phyloP scores from a whole-genome alignment of 805 yeast genomes.

The Ogataea philodendri region DNA sequence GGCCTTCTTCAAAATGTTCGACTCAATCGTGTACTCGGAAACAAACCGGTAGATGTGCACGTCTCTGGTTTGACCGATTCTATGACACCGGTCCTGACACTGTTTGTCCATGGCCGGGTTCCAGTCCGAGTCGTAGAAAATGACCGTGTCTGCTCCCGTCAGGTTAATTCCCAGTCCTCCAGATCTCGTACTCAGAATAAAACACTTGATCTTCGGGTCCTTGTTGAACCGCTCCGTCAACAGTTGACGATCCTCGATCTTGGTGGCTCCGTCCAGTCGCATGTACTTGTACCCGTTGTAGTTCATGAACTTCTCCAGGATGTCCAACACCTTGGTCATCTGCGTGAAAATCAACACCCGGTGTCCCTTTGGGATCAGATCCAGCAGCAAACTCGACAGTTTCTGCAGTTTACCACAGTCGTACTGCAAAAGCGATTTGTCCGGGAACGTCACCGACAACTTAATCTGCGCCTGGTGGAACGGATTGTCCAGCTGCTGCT shows the following conservation, averaged over 20 bases:
- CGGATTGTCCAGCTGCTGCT: constrained; percentile 40
- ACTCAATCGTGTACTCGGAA: constrained; percentile 93
- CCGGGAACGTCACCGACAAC: constrained; percentile 92
- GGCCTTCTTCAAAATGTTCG: constrained; percentile 89
- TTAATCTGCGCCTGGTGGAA: constrained; percentile 85
- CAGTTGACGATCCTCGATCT: constrained; percentile 93
- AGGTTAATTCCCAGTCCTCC: constrained; percentile 98
- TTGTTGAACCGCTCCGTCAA: constrained; percentile 89
- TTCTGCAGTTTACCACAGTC: constrained; percentile 97
- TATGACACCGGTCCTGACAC: constrained; percentile 98
- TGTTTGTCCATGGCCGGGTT: constrained; percentile 99
- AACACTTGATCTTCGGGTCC: constrained; percentile 83
- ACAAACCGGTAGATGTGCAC: constrained; percentile 97
- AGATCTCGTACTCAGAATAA: constrained; percentile 90
- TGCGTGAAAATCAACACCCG: constrained; percentile 95
- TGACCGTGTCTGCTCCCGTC: constrained; percentile 98
- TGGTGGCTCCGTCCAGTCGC: constrained; percentile 97
- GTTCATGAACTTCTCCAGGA: constrained; percentile 88
- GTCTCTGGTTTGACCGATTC: constrained; percentile 97
- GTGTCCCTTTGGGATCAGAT: constrained; percentile 83
- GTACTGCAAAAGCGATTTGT: constrained; percentile 83
- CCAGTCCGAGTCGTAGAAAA: constrained; percentile 93
- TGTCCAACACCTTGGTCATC: constrained; percentile 95
- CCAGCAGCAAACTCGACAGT: constrained; percentile 69
- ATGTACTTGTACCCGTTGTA: constrained; percentile 91